A percentile compares a stretch with the other conserved stretches of the same genome.
Evolutionary conservation across 176 grass and related monocot species (phyloP).

Genomic region (Carex pumila): DNA sequence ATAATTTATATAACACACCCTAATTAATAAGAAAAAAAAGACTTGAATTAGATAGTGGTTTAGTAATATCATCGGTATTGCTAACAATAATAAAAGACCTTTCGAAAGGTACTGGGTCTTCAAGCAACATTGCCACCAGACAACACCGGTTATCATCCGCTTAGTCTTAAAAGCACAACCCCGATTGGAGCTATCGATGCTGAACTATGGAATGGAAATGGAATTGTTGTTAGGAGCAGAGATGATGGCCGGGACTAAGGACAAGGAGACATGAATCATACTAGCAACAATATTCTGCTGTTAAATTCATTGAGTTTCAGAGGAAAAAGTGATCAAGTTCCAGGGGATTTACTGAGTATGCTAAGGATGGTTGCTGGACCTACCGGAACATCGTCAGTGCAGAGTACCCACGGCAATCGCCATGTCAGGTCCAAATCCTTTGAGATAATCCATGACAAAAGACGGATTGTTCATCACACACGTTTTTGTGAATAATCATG

Average conservation of each 20-base stretch:
- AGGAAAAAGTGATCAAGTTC: background rate
- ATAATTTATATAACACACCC: no score
- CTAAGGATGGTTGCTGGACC: background rate
- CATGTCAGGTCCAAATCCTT: background rate
- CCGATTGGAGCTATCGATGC: background rate
- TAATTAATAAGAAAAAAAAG: no score
- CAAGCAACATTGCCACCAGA: background rate
- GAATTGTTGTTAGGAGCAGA: background rate
- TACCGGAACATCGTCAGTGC: background rate
- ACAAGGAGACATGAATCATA: background rate
- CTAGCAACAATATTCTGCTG: background rate
- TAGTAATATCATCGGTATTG: no score
- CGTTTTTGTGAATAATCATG: background rate
- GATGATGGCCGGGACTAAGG: background rate
- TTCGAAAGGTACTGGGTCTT: no score
- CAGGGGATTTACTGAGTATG: background rate
- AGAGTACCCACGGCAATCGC: background rate
- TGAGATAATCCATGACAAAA: slow-evolving; percentile 6
- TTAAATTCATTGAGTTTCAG: slow-evolving; percentile 5
- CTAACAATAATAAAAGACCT: no score
- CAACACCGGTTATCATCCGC: background rate
- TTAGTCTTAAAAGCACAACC: background rate
- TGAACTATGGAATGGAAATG: background rate
- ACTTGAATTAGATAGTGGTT: no score
- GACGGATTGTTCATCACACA: slow-evolving; percentile 4